Conservation (phyloP, 73 alveolate species). For the Blepharisma stoltei region DNA sequence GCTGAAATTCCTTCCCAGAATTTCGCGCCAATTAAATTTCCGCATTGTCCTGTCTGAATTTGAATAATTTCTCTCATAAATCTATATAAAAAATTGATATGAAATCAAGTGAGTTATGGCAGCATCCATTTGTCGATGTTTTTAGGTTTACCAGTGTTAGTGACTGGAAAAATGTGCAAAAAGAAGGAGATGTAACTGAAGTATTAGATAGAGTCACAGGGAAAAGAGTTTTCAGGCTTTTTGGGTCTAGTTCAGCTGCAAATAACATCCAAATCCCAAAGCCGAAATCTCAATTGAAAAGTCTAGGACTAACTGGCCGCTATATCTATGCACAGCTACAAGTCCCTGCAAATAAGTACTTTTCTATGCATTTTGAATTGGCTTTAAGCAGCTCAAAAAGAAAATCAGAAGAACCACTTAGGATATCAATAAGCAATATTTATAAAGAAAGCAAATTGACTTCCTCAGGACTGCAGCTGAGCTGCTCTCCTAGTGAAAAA, state of each 20-base stretch:
- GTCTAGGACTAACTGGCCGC: slow-evolving; percentile 72
- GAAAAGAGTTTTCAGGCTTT: slow-evolving; percentile 68
- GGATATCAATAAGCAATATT: slow-evolving; percentile 60
- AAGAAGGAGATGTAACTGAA: slow-evolving; percentile 65
- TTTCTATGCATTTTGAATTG: slow-evolving; percentile 75
- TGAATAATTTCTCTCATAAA: slow-evolving; percentile 38
- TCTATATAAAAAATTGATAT: neutral
- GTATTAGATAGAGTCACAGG: slow-evolving; percentile 77
- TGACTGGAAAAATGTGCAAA: slow-evolving; percentile 46
- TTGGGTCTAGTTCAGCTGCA: slow-evolving; percentile 79
- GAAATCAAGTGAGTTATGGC: slow-evolving; percentile 47
- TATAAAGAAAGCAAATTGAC: slow-evolving; percentile 53
- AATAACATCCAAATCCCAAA: slow-evolving; percentile 82
- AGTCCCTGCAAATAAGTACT: slow-evolving; percentile 68
- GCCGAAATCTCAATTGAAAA: slow-evolving; percentile 52
- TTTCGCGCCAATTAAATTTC: slow-evolving; percentile 34
- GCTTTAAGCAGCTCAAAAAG: slow-evolving; percentile 39
- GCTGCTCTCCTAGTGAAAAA: slow-evolving; percentile 59
- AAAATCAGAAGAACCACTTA: slow-evolving; percentile 45
- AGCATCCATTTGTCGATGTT: slow-evolving; percentile 75
- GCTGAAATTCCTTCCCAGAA: slow-evolving; percentile 1
- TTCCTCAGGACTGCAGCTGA: slow-evolving; percentile 70
- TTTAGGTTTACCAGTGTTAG: slow-evolving; percentile 53
- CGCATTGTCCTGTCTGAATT: slow-evolving; percentile 35
- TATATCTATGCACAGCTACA: slow-evolving; percentile 57